Conservation (phyloP, 192 early-diverging fungal species). For the Coemansia sp. region DNA sequence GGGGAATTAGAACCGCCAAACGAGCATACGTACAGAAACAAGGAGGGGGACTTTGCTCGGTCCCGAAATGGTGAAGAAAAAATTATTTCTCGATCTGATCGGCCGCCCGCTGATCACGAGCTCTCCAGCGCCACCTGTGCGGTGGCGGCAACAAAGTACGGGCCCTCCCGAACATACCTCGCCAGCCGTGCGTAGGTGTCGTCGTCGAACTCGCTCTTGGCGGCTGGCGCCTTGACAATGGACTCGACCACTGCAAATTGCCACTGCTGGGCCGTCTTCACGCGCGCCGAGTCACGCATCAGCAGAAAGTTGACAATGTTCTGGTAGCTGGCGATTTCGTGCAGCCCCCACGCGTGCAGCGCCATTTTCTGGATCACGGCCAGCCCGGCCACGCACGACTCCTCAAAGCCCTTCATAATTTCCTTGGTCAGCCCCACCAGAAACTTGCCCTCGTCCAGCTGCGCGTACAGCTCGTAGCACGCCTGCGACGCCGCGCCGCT, state of each 20-base stretch:
- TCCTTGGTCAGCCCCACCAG: constrained; percentile 37
- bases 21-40: background rate
- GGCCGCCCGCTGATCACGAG: background rate
- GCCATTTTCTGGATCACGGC: constrained; percentile 43
- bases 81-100: constrained; percentile 8
- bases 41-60: no score
- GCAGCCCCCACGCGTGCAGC: constrained; percentile 42
- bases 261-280: constrained; percentile 43
- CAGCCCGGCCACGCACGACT: constrained; percentile 38
- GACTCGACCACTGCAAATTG: constrained; percentile 38
- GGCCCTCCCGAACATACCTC: constrained; percentile 39
- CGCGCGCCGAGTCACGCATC: constrained; percentile 36
- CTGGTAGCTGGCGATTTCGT: constrained; percentile 40
- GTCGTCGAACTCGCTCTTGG: constrained; percentile 28
- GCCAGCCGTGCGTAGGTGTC: constrained; percentile 19
- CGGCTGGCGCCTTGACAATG: constrained; percentile 22
- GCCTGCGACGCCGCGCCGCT: constrained; percentile 25
- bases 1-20: background rate
- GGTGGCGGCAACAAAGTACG: constrained; percentile 28
- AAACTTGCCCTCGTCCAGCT: constrained; percentile 33
- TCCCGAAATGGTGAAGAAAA: background rate
- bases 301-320: constrained; percentile 39
- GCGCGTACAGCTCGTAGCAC: constrained; percentile 41
- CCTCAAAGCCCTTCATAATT: constrained; percentile 50
- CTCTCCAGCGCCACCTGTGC: constrained; percentile 32